Conservation (phyloP, 345 rosid species). For the Raphanus raphanistrum region DNA sequence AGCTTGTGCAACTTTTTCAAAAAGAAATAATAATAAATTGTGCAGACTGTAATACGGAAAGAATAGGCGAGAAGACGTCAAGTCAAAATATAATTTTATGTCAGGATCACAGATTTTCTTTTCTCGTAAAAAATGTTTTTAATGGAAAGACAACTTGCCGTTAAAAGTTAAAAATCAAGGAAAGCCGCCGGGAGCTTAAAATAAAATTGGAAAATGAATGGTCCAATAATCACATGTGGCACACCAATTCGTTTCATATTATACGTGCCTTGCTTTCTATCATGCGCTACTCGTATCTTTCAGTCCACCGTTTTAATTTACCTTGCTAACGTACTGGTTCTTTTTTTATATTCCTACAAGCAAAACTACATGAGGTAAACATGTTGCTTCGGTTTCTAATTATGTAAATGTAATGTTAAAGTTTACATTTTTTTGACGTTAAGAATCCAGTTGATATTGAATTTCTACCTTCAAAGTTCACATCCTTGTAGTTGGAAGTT, state of each 20-base stretch:
- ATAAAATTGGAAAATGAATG: background rate
- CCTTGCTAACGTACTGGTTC: background rate
- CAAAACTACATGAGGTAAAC: background rate
- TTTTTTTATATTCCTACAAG: background rate
- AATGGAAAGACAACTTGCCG: constrained; percentile 27
- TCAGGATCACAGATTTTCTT: background rate
- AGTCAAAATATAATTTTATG: background rate
- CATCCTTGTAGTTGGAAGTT: background rate
- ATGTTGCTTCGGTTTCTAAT: background rate
- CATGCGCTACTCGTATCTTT: background rate
- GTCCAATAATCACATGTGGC: constrained; percentile 20
- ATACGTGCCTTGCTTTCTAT: constrained; percentile 17
- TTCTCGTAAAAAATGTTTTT: constrained; percentile 6
- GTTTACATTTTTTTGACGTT: background rate
- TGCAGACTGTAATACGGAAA: background rate
- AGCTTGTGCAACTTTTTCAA: no score
- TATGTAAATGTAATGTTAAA: background rate
- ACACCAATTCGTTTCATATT: constrained; percentile 18
- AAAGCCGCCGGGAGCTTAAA: constrained; percentile 41
- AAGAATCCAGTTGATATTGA: background rate
- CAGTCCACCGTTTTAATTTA: background rate
- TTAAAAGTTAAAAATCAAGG: constrained; percentile 27
- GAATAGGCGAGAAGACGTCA: background rate
- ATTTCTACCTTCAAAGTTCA: background rate
- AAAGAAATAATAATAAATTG: no score